These are phyloP conservation scores for Schizonepeta tenuifolia DNA, from an alignment of 257 asterid genomes.

Conservation along the genomic window DNA sequence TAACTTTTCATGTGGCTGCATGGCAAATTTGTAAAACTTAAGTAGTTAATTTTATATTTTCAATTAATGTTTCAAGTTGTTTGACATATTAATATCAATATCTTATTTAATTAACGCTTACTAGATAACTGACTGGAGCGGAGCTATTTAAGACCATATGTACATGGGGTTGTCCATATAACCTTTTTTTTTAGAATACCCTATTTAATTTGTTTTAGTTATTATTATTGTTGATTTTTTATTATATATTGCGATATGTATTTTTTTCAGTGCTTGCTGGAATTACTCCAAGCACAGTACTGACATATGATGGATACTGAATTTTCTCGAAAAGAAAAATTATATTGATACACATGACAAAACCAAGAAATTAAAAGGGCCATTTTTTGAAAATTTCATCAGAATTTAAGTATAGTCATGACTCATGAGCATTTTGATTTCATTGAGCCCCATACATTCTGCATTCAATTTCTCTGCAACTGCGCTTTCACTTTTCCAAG, in stretches of 20 bases:
- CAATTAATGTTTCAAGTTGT: not conserved
- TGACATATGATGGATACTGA: too few species aligned
- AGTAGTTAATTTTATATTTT: not conserved
- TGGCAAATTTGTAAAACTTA: not conserved
- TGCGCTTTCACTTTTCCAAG: constrained; percentile 28
- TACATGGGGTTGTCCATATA: not conserved
- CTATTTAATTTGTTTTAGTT: too few species aligned
- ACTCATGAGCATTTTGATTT: constrained; percentile 1
- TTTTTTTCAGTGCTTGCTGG: too few species aligned
- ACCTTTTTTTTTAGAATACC: too few species aligned
- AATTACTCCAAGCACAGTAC: not conserved
- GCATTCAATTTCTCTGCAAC: constrained; percentile 30
- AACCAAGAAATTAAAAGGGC: not conserved
- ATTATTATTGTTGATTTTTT: too few species aligned
- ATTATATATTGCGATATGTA: too few species aligned
- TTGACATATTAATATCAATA: not conserved
- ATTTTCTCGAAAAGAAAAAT: too few species aligned
- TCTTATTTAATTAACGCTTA: not conserved
- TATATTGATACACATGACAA: too few species aligned
- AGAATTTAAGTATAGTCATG: not conserved
- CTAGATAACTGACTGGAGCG: not conserved
- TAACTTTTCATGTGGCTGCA: not conserved
- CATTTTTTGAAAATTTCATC: not conserved
- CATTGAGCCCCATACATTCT: constrained; percentile 1
- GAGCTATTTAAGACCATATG: not conserved